A percentile compares a stretch with the other conserved stretches of the same genome.
phyloP scores from a whole-genome alignment of 352 stramenopile species.

The Pythium phragmitis region DNA sequence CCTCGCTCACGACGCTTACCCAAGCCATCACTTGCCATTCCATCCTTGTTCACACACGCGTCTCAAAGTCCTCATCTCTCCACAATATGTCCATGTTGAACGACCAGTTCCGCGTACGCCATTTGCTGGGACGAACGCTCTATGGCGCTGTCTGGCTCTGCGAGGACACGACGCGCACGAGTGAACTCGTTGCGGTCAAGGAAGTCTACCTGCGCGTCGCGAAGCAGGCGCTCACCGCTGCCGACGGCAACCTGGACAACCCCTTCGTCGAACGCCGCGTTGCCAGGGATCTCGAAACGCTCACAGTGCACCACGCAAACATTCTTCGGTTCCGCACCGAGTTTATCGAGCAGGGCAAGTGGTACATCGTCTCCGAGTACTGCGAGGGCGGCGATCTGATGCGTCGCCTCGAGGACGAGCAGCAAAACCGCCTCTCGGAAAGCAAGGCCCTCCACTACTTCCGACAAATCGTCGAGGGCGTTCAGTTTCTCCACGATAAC shows the following conservation, averaged over 20 bases:
- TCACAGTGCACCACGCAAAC: slow-evolving; percentile 35
- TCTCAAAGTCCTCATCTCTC: background rate
- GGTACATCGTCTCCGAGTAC: slow-evolving; percentile 46
- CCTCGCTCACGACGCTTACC: background rate
- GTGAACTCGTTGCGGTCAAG: slow-evolving; percentile 50
- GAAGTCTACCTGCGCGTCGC: slow-evolving; percentile 36
- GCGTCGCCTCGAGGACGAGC: slow-evolving; percentile 26
- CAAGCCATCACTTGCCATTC: background rate
- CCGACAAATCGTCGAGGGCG: slow-evolving; percentile 35
- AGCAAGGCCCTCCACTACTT: slow-evolving; percentile 37
- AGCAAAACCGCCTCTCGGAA: slow-evolving; percentile 14
- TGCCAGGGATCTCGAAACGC: slow-evolving; percentile 23
- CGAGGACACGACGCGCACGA: slow-evolving; percentile 29
- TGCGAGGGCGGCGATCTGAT: slow-evolving; percentile 39
- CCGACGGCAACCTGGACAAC: slow-evolving; percentile 41
- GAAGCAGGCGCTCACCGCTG: slow-evolving; percentile 22
- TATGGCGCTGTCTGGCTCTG: slow-evolving; percentile 50
- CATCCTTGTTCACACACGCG: background rate
- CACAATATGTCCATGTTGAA: background rate
- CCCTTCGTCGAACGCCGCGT: slow-evolving; percentile 40
- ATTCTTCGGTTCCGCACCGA: slow-evolving; percentile 40
- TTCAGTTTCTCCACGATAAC: slow-evolving; percentile 44
- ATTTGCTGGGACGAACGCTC: slow-evolving; percentile 31
- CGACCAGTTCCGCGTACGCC: slow-evolving; percentile 5
- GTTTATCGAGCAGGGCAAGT: slow-evolving; percentile 46